Evolutionary conservation across 169 alveolate species (phyloP), one percentile per base, ranked within the genome.

Genomic region (Eimeria zaria): DNA sequence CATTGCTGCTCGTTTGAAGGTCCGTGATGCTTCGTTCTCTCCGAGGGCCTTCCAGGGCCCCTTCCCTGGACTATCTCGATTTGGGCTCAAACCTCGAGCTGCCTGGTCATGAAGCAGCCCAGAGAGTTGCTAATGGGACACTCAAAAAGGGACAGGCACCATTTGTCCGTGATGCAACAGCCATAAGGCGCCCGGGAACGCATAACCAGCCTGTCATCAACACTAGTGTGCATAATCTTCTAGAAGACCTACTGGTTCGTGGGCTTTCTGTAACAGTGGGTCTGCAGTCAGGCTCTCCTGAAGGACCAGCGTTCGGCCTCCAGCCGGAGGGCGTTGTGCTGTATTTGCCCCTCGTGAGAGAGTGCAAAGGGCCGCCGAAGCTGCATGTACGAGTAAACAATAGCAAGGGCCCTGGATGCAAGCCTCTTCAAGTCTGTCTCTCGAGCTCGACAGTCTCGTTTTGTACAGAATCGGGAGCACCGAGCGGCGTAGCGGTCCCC

Each of bases 391-490:
- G 55, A 55, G 62, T 55, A 30, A 39, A 33, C 18, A 7, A 53
- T 5, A 55, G n/a, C 22, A 76, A 48, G 73, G 76, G 20, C 53
- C 51, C 71, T 30, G 76, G 46, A 24, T 1, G 1, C 46, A 39
- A 36, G 36, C 91, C 36, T 1, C 74, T 83, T 39, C 76, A 83
- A 39, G 76, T 83, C 55, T 55, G 74, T 18, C 55, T 83, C 1
- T 83, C 91, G 58, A 60, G 39, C 74, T 83, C 91, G 22, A 83
- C 91, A 22, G 91, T 83, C 51, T 83, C 74, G 0, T 83, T 83
- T 48, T 83, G 53, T 64, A 33, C 91, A 53, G 44, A 83, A 11
- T 83, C 76, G 71, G 71, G 91, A 8, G 62, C 76, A 14, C 8
- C 91, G 44, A 55, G 48, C 91, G 33, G 71, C 55, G 27, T n/a